A percentile compares a stretch with the other conserved stretches of the same genome.
phyloP scores from a whole-genome alignment of 1,284 basidiomycete species.

The Naganishia sp. region DNA sequence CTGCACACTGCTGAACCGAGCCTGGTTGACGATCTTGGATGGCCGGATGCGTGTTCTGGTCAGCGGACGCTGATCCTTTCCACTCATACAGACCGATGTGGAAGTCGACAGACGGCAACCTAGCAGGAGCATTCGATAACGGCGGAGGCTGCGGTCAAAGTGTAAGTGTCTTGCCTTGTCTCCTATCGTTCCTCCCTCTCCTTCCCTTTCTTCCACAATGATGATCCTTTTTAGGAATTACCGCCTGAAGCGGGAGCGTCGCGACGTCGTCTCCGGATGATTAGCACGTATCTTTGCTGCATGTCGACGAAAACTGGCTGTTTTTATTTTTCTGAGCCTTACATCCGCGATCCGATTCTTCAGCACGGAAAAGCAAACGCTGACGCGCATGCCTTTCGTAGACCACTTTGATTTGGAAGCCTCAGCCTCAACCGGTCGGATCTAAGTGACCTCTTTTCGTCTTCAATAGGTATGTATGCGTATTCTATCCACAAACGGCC shows the following conservation, averaged over 20 bases:
- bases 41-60: neutral
- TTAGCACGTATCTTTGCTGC: constrained; percentile 28
- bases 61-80: neutral
- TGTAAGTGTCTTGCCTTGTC: constrained; percentile 3
- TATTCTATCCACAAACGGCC: neutral
- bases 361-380: neutral
- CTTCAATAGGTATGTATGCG: constrained; percentile 15
- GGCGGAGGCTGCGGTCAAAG: neutral
- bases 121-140: neutral
- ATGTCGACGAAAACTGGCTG: constrained; percentile 38
- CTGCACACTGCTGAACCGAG: constrained; percentile 32
- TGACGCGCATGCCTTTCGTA: neutral
- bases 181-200: constrained; percentile 6
- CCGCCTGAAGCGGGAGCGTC: constrained; percentile 30
- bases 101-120: too few species aligned
- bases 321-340: constrained; percentile 36
- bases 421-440: neutral
- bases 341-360: neutral
- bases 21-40: constrained; percentile 21
- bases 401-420: neutral
- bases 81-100: neutral
- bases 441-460: too few species aligned
- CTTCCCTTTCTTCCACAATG: constrained; percentile 32
- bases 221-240: constrained; percentile 36
- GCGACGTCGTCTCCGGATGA: constrained; percentile 35